Evolutionary conservation across 495 filamentous ascomycete species (phyloP).

Genomic region (Xylaria castorea): DNA sequence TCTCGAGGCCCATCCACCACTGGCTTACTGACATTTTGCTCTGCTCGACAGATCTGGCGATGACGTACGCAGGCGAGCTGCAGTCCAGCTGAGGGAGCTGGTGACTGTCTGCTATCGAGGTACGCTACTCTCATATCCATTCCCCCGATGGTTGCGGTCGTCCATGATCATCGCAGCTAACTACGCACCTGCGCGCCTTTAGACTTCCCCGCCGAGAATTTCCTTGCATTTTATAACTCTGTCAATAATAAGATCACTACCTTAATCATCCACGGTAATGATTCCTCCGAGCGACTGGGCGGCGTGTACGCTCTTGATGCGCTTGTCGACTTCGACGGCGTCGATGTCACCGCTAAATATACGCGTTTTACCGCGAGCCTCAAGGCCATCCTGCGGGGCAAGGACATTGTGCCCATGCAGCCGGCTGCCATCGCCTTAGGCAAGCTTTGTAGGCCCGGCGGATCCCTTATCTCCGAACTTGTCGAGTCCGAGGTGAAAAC

Average conservation of each 20-base stretch:
- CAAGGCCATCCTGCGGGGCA: conserved; percentile 84
- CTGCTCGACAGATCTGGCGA: conserved; percentile 35
- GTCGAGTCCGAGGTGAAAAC: conserved; percentile 96
- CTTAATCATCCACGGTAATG: conserved; percentile 80
- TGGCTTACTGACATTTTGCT: conserved; percentile 8
- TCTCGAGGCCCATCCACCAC: not conserved
- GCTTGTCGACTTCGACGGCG: conserved; percentile 93
- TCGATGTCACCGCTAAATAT: conserved; percentile 92
- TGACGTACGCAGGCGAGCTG: conserved; percentile 43
- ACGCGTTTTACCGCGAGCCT: conserved; percentile 90
- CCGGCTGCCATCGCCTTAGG: conserved; percentile 87
- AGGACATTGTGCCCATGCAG: conserved; percentile 85
- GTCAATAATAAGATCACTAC: conserved; percentile 77
- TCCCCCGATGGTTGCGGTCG: not conserved
- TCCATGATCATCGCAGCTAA: conserved; percentile 20
- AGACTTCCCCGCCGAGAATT: conserved; percentile 82
- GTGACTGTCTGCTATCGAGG: conserved; percentile 46
- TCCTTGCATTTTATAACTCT: conserved; percentile 77
- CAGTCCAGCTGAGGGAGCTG: conserved; percentile 41
- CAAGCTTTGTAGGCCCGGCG: conserved; percentile 87
- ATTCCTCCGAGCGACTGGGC: conserved; percentile 85
- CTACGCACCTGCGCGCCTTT: not conserved
- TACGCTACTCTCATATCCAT: conserved; percentile 22
- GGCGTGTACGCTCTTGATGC: conserved; percentile 90
- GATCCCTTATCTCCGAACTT: conserved; percentile 91